Evolutionary conservation across 2,329 filamentous ascomycete species (phyloP), one percentile per base, ranked within the genome.

Genomic region (Talaromyces islandicus): DNA sequence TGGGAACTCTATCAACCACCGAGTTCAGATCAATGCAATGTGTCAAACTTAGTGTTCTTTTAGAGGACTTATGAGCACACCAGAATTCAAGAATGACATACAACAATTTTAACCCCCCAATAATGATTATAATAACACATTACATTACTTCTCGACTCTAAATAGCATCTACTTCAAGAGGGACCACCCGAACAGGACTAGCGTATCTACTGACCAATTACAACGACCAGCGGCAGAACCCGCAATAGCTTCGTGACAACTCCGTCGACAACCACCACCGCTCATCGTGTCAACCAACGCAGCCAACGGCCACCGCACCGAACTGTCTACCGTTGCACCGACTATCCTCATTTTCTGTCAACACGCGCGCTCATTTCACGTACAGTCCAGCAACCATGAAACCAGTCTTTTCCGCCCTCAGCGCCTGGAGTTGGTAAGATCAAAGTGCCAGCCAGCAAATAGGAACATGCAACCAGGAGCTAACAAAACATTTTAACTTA

Each of bases 341-440:
- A 46, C 41, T 51, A 17, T 19, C 19, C 7, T 38, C 35, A 35
- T 35, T 35, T n/a, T 27, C 6, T n/a, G 35, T 38, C 35, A 38
- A n/a, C 35, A 17, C 6, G 35, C 7, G 35, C 35, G 43, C 12
- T 50, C 12, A 50, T 50, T 50, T 46, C 6, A 50, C 4, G 43
- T n/a, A 60, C 9, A 48, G 29, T 19, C 30, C 54, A 54, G 46
- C 32, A 35, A 46, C 17, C 51, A 61, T 61, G 59, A 61, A 61
- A 51, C 59, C 59, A 17, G 43, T 58, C 38, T 57, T 61, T 57
- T 52, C 77, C 77, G 32, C 87, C 87, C 52, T 57, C 54, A 61
- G 57, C 50, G 59, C 59, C 41, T 61, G 59, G 59, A 61, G 59
- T 29, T 61, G 59, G 59, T 61, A 58, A 58, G 53, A 7, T 38